These are phyloP conservation scores for Sequoia sempervirens DNA, from an alignment of 75 land plant genomes.

Conservation along the genomic window DNA sequence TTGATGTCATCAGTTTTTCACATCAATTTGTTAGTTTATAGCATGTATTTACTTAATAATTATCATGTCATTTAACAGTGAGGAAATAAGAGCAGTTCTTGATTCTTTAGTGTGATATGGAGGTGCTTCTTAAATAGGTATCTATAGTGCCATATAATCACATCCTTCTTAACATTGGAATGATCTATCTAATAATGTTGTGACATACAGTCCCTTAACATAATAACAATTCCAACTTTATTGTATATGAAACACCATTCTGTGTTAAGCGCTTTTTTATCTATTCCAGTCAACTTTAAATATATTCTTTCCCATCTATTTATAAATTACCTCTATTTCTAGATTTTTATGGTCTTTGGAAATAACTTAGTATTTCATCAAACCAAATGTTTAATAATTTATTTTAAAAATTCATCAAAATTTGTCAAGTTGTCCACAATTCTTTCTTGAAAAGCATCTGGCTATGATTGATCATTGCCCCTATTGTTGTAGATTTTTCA, in stretches of 20 bases:
- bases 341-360: background rate
- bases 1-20: background rate
- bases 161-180: background rate
- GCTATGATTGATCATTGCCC: background rate
- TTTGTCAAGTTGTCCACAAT: background rate
- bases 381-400: background rate
- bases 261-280: background rate
- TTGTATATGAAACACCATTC: background rate
- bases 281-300: background rate
- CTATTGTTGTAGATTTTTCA: background rate
- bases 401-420: background rate
- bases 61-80: background rate
- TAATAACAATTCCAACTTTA: background rate
- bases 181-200: background rate
- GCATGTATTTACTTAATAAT: background rate
- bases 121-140: background rate
- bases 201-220: background rate
- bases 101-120: background rate
- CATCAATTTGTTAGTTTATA: background rate
- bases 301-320: background rate
- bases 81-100: background rate
- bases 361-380: background rate
- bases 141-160: background rate
- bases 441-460: background rate
- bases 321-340: background rate